Percentiles rank a stretch among this genome's conserved stretches.
Conservation (phyloP, 164 flowering plant species). For the Stephania cephalantha region DNA sequence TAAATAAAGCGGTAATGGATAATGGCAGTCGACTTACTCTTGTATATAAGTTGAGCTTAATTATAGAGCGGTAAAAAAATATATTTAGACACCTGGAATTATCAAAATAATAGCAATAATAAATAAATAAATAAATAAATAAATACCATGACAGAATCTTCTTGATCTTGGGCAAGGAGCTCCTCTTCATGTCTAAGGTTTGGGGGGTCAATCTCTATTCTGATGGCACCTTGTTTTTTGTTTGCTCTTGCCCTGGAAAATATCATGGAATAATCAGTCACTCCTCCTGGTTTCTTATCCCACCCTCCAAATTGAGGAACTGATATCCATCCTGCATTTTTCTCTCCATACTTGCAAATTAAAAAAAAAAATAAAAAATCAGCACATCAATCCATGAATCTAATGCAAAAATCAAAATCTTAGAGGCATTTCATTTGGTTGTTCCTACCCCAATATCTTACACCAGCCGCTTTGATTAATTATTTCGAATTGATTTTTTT, state of each 20-base stretch:
- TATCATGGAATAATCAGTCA: constrained; percentile 47
- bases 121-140: neutral
- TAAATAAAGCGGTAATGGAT: too few species aligned
- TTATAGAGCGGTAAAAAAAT: too few species aligned
- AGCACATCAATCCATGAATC: too few species aligned
- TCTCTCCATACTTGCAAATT: constrained; percentile 13
- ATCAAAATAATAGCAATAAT: neutral
- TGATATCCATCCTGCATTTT: constrained; percentile 27
- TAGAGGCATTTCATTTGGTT: too few species aligned
- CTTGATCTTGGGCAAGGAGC: constrained; percentile 18
- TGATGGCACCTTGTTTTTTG: constrained; percentile 30
- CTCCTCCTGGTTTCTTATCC: constrained; percentile 30
- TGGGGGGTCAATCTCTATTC: constrained; percentile 22
- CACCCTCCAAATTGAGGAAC: constrained; percentile 67
- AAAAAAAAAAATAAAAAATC: too few species aligned
- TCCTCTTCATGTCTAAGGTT: constrained; percentile 33
- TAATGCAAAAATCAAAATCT: too few species aligned
- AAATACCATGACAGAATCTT: constrained; percentile 23
- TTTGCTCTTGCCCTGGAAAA: constrained; percentile 50
- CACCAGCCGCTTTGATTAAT: too few species aligned
- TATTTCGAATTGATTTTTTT: too few species aligned
- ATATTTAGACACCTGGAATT: too few species aligned
- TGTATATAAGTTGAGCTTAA: too few species aligned
- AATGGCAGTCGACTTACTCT: too few species aligned
- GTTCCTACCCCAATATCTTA: too few species aligned